A percentile compares a stretch with the other conserved stretches of the same genome.
Evolutionary conservation across 2,329 filamentous ascomycete genomes (phyloP).

Genomic region (Mycosphaerella arachidis): DNA sequence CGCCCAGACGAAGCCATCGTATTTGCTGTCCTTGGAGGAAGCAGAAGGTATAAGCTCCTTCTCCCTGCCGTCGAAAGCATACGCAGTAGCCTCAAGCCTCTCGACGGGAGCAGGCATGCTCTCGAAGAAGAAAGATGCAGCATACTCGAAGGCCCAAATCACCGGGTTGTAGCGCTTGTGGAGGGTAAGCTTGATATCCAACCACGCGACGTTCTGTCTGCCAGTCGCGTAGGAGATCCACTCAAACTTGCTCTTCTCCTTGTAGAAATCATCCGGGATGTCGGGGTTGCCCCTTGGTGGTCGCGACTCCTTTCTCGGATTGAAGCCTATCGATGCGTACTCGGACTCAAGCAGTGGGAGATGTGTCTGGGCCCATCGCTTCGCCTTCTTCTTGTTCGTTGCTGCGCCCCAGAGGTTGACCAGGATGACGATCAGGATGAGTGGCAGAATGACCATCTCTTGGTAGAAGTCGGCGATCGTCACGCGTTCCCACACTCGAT

Average conservation of each 20-base stretch:
- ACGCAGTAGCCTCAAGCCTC: slow-evolving; percentile 69
- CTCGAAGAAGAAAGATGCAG: slow-evolving; percentile 75
- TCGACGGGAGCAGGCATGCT: slow-evolving; percentile 66
- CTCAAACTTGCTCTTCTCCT: slow-evolving; percentile 83
- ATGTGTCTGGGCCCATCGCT: slow-evolving; percentile 73
- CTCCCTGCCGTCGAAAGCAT: slow-evolving; percentile 92
- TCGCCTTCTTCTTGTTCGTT: slow-evolving; percentile 74
- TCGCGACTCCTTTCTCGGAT: slow-evolving; percentile 44
- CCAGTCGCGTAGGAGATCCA: slow-evolving; percentile 85
- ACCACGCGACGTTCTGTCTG: slow-evolving; percentile 84
- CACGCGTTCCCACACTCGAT: slow-evolving; percentile 90
- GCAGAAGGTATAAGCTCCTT: slow-evolving; percentile 64
- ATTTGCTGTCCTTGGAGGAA: slow-evolving; percentile 57
- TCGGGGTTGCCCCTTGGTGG: slow-evolving; percentile 30
- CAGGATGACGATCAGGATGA: slow-evolving; percentile 68
- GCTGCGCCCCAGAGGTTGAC: slow-evolving; percentile 78
- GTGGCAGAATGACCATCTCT: slow-evolving; percentile 74
- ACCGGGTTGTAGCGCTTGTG: slow-evolving; percentile 84
- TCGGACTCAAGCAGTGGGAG: slow-evolving; percentile 68
- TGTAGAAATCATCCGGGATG: slow-evolving; percentile 61
- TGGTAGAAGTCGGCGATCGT: slow-evolving; percentile 77
- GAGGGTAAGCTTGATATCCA: slow-evolving; percentile 78
- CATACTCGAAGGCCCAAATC: slow-evolving; percentile 60
- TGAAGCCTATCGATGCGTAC: slow-evolving; percentile 83
- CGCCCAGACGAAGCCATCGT: slow-evolving; percentile 90